phyloP scores from a whole-genome alignment of 306 rosid species.

The Bauhinia variegata region DNA sequence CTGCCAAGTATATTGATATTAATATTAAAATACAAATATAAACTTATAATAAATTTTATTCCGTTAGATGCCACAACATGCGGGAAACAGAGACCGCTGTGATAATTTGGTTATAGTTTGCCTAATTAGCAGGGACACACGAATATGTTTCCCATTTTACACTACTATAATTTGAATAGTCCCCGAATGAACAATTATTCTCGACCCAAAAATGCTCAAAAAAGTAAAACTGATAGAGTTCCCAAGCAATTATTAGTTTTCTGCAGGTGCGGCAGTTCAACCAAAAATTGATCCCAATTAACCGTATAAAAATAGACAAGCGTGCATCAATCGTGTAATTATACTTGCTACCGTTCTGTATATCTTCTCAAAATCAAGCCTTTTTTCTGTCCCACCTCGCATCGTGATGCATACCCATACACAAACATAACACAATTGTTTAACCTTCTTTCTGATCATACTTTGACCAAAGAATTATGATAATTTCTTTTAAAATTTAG shows the following conservation, averaged over 20 bases:
- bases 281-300: neutral
- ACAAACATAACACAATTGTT: neutral
- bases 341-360: neutral
- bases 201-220: slow-evolving; percentile 12
- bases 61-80: neutral
- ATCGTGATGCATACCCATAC: neutral
- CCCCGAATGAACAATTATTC: slow-evolving; percentile 30
- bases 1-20: too few relatives aligned
- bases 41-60: neutral
- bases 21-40: too few relatives aligned
- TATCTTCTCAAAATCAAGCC: neutral
- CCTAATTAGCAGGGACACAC: slow-evolving; percentile 15
- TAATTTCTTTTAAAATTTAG: too few relatives aligned
- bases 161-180: slow-evolving; percentile 13
- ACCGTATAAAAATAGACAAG: slow-evolving; percentile 13
- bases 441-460: neutral
- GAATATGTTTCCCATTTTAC: slow-evolving; percentile 7
- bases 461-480: too few relatives aligned
- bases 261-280: slow-evolving; percentile 11
- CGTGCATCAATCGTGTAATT: slow-evolving; percentile 14
- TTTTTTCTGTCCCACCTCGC: slow-evolving; percentile 23
- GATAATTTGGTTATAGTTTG: slow-evolving; percentile 20
- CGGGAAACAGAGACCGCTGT: neutral
- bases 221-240: slow-evolving; percentile 21
- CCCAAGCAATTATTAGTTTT: slow-evolving; percentile 27